A percentile compares a stretch with the other conserved stretches of the same genome.
Conservation (phyloP, 2,329 filamentous ascomycete genomes). For the Penicillium sp. region DNA sequence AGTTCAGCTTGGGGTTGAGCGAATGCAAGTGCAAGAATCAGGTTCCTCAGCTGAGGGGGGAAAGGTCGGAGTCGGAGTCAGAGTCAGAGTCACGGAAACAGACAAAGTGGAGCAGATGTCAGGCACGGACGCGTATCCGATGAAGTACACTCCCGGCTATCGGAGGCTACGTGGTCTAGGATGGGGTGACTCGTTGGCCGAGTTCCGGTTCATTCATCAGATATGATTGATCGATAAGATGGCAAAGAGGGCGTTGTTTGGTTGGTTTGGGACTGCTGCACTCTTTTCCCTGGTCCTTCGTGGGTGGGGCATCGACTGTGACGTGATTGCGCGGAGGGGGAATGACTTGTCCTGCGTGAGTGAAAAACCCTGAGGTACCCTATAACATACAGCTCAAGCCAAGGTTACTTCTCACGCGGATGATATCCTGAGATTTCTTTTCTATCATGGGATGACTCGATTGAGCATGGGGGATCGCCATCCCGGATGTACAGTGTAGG, state of each 20-base stretch:
- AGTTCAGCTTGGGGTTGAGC: not conserved
- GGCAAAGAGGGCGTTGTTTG: slow-evolving; percentile 9
- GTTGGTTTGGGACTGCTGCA: slow-evolving; percentile 6
- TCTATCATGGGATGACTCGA: not conserved
- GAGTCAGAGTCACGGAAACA: not conserved
- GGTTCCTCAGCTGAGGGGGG: not conserved
- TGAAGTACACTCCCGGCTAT: no score
- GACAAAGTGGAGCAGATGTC: not conserved
- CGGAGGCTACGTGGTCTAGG: not conserved
- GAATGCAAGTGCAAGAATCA: not conserved
- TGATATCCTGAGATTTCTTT: not conserved
- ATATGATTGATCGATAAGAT: slow-evolving; percentile 27
- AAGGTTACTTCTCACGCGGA: no score
- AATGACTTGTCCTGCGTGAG: no score
- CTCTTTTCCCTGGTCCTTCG: slow-evolving; percentile 1
- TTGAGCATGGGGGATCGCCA: not conserved
- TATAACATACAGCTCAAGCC: no score
- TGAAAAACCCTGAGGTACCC: no score
- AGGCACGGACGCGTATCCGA: not conserved
- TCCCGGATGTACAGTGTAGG: not conserved
- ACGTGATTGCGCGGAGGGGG: not conserved
- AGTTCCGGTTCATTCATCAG: slow-evolving; percentile 14
- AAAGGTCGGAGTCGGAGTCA: not conserved
- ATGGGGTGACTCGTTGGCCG: not conserved
- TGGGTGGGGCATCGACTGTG: not conserved